Conservation (phyloP, 306 rosid genomes). For the Hippophae tibetana region DNA sequence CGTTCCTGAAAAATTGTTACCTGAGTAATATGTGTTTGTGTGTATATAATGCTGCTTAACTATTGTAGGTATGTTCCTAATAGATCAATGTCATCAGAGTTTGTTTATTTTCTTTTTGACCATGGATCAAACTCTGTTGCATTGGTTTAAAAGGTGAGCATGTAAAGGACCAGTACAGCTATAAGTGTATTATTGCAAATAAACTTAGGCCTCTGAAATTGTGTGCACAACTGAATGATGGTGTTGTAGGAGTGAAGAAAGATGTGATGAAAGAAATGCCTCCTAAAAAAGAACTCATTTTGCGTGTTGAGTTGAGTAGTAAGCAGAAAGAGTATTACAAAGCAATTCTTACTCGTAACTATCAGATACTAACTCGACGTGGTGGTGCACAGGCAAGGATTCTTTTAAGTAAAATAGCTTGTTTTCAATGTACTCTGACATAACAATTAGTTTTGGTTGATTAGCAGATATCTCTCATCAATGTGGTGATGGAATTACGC, state of each 20-base stretch:
- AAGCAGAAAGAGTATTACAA: constrained; percentile 95
- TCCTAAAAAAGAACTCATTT: constrained; percentile 93
- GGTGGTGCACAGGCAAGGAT: constrained; percentile 90
- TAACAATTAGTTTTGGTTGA: constrained; percentile 14
- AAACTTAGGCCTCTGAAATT: not conserved
- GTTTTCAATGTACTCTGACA: not conserved
- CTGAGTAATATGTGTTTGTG: too few species aligned
- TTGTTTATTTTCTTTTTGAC: too few species aligned
- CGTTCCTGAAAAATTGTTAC: too few species aligned
- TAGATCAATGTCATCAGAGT: too few species aligned
- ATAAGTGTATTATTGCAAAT: not conserved
- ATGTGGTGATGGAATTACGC: constrained; percentile 97
- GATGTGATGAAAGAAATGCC: constrained; percentile 99
- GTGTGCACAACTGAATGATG: constrained; percentile 17
- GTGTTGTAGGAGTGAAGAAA: constrained; percentile 83
- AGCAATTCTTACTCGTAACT: constrained; percentile 96
- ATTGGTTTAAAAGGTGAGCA: too few species aligned
- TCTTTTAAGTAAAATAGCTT: constrained; percentile 5
- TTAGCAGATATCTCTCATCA: constrained; percentile 89
- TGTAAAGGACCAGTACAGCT: not conserved
- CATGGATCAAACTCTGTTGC: too few species aligned
- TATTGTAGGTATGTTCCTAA: too few species aligned
- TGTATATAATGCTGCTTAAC: too few species aligned
- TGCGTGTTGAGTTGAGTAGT: constrained; percentile 85
- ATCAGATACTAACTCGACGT: constrained; percentile 87